Evolutionary conservation across 129 eudicot species (phyloP).

Genomic region (Gnaphalium uliginosum): DNA sequence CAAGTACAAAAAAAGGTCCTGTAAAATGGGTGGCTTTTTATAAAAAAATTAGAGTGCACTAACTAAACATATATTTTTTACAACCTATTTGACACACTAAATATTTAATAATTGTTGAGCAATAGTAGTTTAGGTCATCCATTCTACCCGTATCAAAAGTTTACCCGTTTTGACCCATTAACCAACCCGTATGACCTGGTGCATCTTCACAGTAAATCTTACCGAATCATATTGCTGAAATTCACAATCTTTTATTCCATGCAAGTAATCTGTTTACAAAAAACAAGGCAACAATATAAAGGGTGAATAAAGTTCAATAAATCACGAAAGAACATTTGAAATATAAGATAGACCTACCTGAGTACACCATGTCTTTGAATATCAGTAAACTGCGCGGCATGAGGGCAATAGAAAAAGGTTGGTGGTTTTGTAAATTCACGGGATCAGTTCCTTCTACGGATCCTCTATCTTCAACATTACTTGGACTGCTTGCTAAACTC

Average conservation of each 20-base stretch:
- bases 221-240: constrained; percentile 65
- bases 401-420: constrained; percentile 66
- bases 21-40: too few relatives aligned
- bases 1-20: not conserved
- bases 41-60: too few relatives aligned
- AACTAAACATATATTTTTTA: not conserved
- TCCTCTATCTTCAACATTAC: constrained; percentile 8
- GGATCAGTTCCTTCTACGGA: not conserved
- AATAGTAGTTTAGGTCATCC: not conserved
- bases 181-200: not conserved
- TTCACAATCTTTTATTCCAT: constrained; percentile 73
- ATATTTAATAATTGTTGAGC: not conserved
- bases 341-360: constrained; percentile 45
- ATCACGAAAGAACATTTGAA: not conserved
- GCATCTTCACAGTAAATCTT: constrained; percentile 22
- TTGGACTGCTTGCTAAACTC: constrained; percentile 25
- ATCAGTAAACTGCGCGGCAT: constrained; percentile 89
- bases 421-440: constrained; percentile 29
- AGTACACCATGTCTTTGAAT: constrained; percentile 81
- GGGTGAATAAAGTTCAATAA: not conserved
- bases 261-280: constrained; percentile 67
- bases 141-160: not conserved
- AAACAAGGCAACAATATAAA: constrained; percentile 18
- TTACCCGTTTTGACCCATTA: not conserved
- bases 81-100: not conserved